phyloP scores from a whole-genome alignment of 2,329 filamentous ascomycete species.

The Claviceps sp. region DNA sequence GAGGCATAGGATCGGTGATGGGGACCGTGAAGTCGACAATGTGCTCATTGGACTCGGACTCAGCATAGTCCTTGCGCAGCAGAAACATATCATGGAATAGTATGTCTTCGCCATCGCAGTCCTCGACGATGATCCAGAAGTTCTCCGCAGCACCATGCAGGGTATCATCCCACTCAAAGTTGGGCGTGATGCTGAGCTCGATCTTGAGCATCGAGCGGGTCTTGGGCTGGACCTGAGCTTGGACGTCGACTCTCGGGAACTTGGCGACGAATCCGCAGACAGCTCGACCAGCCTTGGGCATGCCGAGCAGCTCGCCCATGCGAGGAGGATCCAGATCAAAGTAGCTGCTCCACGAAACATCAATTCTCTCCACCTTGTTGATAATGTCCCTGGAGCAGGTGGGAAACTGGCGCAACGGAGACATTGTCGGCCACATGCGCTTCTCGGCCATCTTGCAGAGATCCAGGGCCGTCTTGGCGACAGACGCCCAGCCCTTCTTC shows the following conservation, averaged over 20 bases:
- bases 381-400: slow-evolving; percentile 72
- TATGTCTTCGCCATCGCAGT: slow-evolving; percentile 93
- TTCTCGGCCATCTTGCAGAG: slow-evolving; percentile 99
- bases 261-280: slow-evolving; percentile 82
- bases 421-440: slow-evolving; percentile 99
- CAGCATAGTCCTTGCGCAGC: slow-evolving; percentile 77
- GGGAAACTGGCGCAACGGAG: slow-evolving; percentile 81
- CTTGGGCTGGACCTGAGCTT: slow-evolving; percentile 88
- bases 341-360: slow-evolving; percentile 85
- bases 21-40: slow-evolving; percentile 92
- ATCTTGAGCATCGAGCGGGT: slow-evolving; percentile 86
- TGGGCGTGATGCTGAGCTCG: slow-evolving; percentile 82
- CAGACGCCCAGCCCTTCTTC: slow-evolving; percentile 90
- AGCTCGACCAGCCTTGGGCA: slow-evolving; percentile 74
- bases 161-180: slow-evolving; percentile 88
- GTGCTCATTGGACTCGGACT: slow-evolving; percentile 80
- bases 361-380: slow-evolving; percentile 85
- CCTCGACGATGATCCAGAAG: slow-evolving; percentile 96
- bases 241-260: slow-evolving; percentile 83
- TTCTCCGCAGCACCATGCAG: slow-evolving; percentile 79
- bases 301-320: slow-evolving; percentile 86
- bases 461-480: slow-evolving; percentile 83
- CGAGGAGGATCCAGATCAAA: slow-evolving; percentile 92
- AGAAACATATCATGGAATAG: slow-evolving; percentile 91
- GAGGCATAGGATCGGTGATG: slow-evolving; percentile 94